These are phyloP conservation scores for Aspergillus clavatus DNA, from an alignment of 2,329 filamentous ascomycete genomes.

Conservation along the genomic window DNA sequence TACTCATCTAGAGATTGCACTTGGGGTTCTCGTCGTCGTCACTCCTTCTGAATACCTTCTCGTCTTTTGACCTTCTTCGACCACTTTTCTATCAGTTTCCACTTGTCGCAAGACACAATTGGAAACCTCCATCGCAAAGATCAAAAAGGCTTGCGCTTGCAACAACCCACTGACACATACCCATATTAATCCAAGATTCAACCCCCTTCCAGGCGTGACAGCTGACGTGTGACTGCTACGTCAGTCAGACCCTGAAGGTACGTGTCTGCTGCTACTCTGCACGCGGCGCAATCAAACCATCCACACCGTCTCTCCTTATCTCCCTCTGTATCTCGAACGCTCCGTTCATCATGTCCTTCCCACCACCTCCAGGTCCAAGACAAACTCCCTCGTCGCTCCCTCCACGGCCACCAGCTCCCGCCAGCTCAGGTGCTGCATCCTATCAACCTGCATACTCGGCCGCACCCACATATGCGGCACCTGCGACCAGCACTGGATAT, in stretches of 20 bases:
- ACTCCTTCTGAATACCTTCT: too few relatives aligned
- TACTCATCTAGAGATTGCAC: too few relatives aligned
- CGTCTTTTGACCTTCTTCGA: background rate
- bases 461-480: constrained; percentile 31
- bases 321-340: constrained; percentile 35
- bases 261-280: constrained; percentile 34
- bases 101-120: background rate
- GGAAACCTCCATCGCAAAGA: background rate
- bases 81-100: background rate
- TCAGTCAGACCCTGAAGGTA: constrained; percentile 40
- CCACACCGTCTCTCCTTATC: constrained; percentile 24
- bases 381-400: constrained; percentile 61
- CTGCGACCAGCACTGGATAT: constrained; percentile 24
- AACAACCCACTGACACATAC: too few relatives aligned
- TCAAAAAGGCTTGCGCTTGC: background rate
- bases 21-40: too few relatives aligned
- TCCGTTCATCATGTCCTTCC: constrained; percentile 70
- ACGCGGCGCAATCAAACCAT: constrained; percentile 26
- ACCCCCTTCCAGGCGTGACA: constrained; percentile 30
- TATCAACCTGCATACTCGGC: constrained; percentile 53
- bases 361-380: constrained; percentile 72
- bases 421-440: constrained; percentile 32
- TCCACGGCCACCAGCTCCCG: constrained; percentile 66
- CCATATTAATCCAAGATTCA: constrained; percentile 3
- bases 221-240: constrained; percentile 32